Evolutionary conservation across 345 rosid species (phyloP), one percentile per base, ranked within the genome.

Genomic region (Carallia brachiata): DNA sequence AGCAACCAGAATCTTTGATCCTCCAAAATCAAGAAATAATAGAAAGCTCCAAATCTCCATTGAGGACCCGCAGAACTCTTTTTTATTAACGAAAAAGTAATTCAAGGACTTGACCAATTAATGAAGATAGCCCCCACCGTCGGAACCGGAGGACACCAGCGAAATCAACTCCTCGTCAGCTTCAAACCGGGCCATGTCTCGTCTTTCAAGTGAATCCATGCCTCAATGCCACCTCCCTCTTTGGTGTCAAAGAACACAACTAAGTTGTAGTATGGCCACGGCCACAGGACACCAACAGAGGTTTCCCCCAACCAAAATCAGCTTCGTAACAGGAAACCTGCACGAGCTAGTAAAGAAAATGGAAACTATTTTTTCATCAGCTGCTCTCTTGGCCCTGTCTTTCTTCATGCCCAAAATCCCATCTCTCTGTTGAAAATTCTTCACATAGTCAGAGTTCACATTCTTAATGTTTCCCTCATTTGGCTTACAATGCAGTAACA

Each of bases 241-340:
- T 52, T 52, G 23, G 55, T 19, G 55, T 52, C 55, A 52, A 15
- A 52, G 55, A 52, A 19, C 17, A 10, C 5, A 19, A 52, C 55
- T 13, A 52, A 52, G n/a, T 52, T 52, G 16, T 17, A 15, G 55
- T 17, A 52, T 10, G 55, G 47, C 15, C 17, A 13, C 9, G 5
- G 27, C 0, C 44, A 31, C 61, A 17, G 61, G 69, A 57, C 23
- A 52, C 63, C 80, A 73, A 67, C 34, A 39, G 23, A 0, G 77
- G 77, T 36, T 60, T 73, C 30, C 77, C 77, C 77, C 77, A 77
- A 23, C 74, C 81, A 3, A 73, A 78, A 36, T 78, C 71, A 7
- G 61, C 61, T 36, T 68, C 67, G 5, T 69, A 64, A 67, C 32
- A 5, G 63, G 68, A 16, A 53, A 58, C 36, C 37, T 59, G 6